A percentile compares a stretch with the other conserved stretches of the same genome.
These are phyloP conservation scores for Ananas comosus DNA, from an alignment of 176 grass and related monocot genomes.

Conservation along the genomic window DNA sequence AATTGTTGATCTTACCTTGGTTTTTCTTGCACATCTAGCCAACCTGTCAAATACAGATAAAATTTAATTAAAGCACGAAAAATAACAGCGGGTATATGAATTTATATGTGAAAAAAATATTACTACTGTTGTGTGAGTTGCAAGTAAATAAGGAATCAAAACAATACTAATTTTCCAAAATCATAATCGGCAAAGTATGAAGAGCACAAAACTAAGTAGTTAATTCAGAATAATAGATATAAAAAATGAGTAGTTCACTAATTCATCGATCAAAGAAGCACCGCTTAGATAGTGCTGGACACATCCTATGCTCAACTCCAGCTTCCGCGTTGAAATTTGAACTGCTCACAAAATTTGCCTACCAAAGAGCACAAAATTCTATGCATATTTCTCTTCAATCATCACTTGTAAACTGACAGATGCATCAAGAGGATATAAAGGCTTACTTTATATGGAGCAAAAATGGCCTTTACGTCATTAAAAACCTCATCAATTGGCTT, in stretches of 20 bases:
- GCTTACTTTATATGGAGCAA: slow-evolving; percentile 25
- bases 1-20: slow-evolving; percentile 4
- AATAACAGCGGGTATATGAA: slow-evolving; percentile 21
- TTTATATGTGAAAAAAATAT: neutral
- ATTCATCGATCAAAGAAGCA: slow-evolving; percentile 3
- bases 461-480: slow-evolving; percentile 45
- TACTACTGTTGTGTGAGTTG: neutral
- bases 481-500: slow-evolving; percentile 38
- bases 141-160: neutral
- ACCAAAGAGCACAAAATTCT: neutral
- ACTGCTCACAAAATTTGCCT: slow-evolving; percentile 8
- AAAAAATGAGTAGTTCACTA: neutral
- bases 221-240: neutral
- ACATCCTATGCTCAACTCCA: neutral
- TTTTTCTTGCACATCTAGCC: slow-evolving; percentile 22
- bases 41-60: slow-evolving; percentile 27
- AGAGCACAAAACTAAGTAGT: neutral
- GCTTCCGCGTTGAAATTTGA: neutral
- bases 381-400: neutral
- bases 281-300: neutral
- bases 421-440: neutral
- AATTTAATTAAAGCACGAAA: slow-evolving; percentile 19
- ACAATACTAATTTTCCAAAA: neutral
- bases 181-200: too few species aligned
- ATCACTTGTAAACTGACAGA: slow-evolving; percentile 4